These are phyloP conservation scores for Coprinopsis cinerea DNA, from an alignment of 768 basidiomycete species.

Conservation along the genomic window DNA sequence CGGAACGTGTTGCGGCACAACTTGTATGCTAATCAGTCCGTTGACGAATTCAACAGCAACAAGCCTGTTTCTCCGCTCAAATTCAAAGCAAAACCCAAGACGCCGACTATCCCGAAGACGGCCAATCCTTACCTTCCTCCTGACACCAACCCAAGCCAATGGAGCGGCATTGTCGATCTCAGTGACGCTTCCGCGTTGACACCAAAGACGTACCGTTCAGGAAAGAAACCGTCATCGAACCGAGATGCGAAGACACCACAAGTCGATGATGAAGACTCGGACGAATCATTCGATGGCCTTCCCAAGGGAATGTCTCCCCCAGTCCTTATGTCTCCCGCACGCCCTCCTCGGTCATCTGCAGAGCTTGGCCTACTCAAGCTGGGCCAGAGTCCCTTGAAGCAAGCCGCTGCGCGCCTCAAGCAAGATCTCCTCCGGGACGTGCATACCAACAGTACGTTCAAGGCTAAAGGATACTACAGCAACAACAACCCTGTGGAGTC, in stretches of 20 bases:
- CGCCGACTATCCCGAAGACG: constrained; percentile 47
- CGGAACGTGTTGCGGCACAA: constrained; percentile 49
- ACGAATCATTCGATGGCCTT: constrained; percentile 47
- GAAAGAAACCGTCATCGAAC: constrained; percentile 21
- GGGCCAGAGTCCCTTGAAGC: constrained; percentile 64
- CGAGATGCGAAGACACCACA: constrained; percentile 18
- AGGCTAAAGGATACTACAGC: constrained; percentile 20
- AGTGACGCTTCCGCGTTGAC: constrained; percentile 47
- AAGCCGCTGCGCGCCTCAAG: constrained; percentile 65
- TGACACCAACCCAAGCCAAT: constrained; percentile 43
- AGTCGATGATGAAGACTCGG: constrained; percentile 26
- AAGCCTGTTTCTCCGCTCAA: constrained; percentile 44
- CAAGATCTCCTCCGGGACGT: constrained; percentile 55
- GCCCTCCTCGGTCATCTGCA: constrained; percentile 41
- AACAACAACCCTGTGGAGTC: constrained; percentile 36
- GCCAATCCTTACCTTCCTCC: constrained; percentile 59
- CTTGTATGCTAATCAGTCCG: constrained; percentile 37
- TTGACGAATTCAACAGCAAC: constrained; percentile 23
- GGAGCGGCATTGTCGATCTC: constrained; percentile 75
- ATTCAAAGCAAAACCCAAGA: constrained; percentile 46
- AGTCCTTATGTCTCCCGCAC: constrained; percentile 51
- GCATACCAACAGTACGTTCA: constrained; percentile 32
- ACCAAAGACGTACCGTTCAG: constrained; percentile 29
- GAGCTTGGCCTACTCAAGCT: constrained; percentile 40
- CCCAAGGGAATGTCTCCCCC: constrained; percentile 58